These are phyloP conservation scores for Trichopus zeylanicus DNA, from an alignment of 116 monocot genomes.

Conservation along the genomic window DNA sequence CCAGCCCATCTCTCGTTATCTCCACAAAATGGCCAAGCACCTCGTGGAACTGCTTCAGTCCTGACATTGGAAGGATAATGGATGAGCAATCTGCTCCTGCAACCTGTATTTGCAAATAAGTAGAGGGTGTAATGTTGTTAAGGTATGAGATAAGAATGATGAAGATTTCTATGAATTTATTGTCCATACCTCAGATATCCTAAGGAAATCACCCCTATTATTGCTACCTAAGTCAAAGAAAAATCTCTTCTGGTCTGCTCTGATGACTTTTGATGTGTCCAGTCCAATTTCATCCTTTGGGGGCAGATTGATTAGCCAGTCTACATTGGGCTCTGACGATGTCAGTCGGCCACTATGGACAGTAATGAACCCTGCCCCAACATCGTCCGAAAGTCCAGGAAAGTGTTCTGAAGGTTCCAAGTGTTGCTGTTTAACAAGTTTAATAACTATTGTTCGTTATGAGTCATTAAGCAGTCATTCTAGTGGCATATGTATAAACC, in stretches of 20 bases:
- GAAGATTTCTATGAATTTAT: neutral
- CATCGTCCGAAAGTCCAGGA: slow-evolving; percentile 63
- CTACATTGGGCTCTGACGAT: slow-evolving; percentile 31
- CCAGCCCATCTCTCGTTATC: slow-evolving; percentile 69
- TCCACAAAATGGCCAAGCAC: slow-evolving; percentile 90
- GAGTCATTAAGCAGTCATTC: too few species aligned
- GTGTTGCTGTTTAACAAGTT: slow-evolving; percentile 24
- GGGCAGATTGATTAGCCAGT: slow-evolving; percentile 31
- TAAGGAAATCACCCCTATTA: slow-evolving; percentile 61
- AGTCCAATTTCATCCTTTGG: slow-evolving; percentile 35
- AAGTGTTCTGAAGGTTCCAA: slow-evolving; percentile 33
- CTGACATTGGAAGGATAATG: slow-evolving; percentile 85
- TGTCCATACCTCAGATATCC: slow-evolving; percentile 28
- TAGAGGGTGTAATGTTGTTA: neutral
- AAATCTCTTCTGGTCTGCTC: slow-evolving; percentile 56
- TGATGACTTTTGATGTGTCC: slow-evolving; percentile 47
- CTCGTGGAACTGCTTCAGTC: slow-evolving; percentile 78
- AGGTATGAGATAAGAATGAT: neutral
- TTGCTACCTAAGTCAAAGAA: slow-evolving; percentile 70
- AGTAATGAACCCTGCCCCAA: slow-evolving; percentile 73
- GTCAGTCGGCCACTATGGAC: slow-evolving; percentile 21
- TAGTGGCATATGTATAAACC: too few species aligned
- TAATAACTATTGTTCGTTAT: too few species aligned
- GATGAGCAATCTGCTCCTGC: slow-evolving; percentile 91
- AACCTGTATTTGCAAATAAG: slow-evolving; percentile 33